Percentiles rank a stretch among this genome's conserved stretches.
Evolutionary conservation across 225 moss, liverwort and hornwort genomes (phyloP).

Genomic region (Rhytidiadelphus loreus): DNA sequence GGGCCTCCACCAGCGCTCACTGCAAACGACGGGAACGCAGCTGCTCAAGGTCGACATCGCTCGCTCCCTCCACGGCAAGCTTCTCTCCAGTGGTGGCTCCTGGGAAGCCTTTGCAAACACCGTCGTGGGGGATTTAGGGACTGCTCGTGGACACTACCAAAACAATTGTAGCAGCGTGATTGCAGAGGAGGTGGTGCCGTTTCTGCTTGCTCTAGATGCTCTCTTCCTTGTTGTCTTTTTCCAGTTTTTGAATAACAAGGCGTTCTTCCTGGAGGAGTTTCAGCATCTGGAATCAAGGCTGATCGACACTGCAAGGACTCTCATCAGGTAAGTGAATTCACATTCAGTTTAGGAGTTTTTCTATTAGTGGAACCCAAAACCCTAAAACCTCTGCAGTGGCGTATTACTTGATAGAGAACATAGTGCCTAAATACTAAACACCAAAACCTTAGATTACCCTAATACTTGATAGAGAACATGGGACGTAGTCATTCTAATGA

Average conservation of each 20-base stretch:
- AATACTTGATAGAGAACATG: neutral
- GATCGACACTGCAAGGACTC: neutral
- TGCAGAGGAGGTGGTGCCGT: neutral
- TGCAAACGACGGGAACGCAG: neutral
- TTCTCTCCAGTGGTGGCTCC: neutral
- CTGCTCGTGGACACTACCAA: neutral
- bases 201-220: conserved; percentile 10
- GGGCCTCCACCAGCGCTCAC: conserved; percentile 4
- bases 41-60: conserved; percentile 6
- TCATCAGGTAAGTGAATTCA: neutral
- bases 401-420: neutral
- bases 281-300: neutral
- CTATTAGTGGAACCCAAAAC: neutral
- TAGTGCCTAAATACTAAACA: neutral
- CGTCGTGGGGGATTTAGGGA: neutral
- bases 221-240: conserved; percentile 22
- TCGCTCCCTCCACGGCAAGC: neutral
- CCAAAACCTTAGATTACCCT: neutral
- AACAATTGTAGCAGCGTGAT: neutral
- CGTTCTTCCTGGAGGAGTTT: neutral
- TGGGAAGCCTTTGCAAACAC: neutral
- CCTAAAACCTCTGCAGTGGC: neutral
- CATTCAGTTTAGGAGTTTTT: neutral
- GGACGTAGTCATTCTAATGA: too few relatives aligned
- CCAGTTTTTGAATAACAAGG: neutral